These are phyloP conservation scores for Talaromyces pinophilus DNA, from an alignment of 2,329 filamentous ascomycete species.

Conservation along the genomic window DNA sequence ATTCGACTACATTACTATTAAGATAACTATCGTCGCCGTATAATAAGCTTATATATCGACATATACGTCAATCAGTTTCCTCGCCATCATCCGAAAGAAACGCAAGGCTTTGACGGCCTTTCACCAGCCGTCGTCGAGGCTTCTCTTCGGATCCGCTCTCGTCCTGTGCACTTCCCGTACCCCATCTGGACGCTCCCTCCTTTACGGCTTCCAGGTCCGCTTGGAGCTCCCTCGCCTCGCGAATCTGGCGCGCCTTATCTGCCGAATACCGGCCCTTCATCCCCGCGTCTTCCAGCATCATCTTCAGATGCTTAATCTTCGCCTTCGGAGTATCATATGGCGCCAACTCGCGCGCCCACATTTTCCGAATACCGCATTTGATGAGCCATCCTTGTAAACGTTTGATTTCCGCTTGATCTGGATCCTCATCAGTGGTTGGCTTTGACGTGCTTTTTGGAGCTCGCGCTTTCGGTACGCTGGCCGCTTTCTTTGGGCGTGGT, in stretches of 20 bases:
- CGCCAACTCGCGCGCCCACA: conserved; percentile 85
- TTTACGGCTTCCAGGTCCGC: conserved; percentile 83
- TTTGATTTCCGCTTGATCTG: conserved; percentile 80
- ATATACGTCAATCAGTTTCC: conserved; percentile 50
- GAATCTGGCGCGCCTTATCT: conserved; percentile 81
- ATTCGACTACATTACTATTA: background rate
- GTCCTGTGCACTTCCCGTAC: conserved; percentile 52
- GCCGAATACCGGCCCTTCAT: conserved; percentile 88
- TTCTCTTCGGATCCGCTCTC: conserved; percentile 41
- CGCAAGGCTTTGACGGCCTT: conserved; percentile 48
- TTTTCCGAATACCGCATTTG: conserved; percentile 89
- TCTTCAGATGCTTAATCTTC: conserved; percentile 79
- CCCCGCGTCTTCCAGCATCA: conserved; percentile 75
- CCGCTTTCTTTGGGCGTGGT: conserved; percentile 34
- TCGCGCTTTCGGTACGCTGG: conserved; percentile 30
- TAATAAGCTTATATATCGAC: background rate
- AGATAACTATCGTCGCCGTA: background rate
- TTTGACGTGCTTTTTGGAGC: conserved; percentile 40
- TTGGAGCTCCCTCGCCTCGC: conserved; percentile 78
- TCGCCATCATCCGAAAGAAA: conserved; percentile 72
- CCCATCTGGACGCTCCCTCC: conserved; percentile 79
- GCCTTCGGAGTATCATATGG: conserved; percentile 70
- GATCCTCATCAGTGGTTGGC: conserved; percentile 53
- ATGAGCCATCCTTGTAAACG: conserved; percentile 79
- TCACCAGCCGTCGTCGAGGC: conserved; percentile 44